phyloP scores from a whole-genome alignment of 2,329 filamentous ascomycete genomes.

The Colletotrichum tanaceti region DNA sequence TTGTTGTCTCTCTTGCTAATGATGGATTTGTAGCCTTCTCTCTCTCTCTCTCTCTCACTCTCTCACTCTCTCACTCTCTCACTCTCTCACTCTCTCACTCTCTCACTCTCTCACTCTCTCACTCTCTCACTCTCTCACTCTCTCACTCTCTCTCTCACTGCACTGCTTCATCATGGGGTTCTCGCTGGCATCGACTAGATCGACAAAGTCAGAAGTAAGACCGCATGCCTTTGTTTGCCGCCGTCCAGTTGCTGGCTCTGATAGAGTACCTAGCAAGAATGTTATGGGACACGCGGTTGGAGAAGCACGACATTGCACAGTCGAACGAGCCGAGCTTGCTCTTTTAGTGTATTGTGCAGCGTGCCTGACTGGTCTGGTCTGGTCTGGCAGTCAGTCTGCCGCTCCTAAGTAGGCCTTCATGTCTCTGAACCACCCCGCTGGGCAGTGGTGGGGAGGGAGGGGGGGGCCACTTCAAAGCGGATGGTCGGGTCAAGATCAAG shows the following conservation, averaged over 20 bases:
- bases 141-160: neutral
- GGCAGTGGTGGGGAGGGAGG: conserved; percentile 14
- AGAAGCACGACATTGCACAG: conserved; percentile 16
- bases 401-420: conserved; percentile 21
- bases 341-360: conserved; percentile 10
- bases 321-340: conserved; percentile 10
- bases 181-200: conserved; percentile 9
- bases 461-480: neutral
- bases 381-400: neutral
- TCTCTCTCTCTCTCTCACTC: no score
- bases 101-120: neutral
- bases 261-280: neutral
- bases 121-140: no score
- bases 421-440: conserved; percentile 36
- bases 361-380: neutral
- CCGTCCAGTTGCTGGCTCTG: conserved; percentile 15
- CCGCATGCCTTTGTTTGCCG: conserved; percentile 12
- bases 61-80: neutral
- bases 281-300: conserved; percentile 13
- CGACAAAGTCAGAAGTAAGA: conserved; percentile 16
- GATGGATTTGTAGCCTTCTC: conserved; percentile 13
- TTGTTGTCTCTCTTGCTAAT: conserved; percentile 31
- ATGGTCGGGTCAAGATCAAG: conserved; percentile 22
- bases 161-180: conserved; percentile 1
- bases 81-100: no score